Percentiles rank a stretch among this genome's conserved stretches.
Evolutionary conservation across 495 filamentous ascomycete species (phyloP).

Genomic region (Geopyxis carbonaria): DNA sequence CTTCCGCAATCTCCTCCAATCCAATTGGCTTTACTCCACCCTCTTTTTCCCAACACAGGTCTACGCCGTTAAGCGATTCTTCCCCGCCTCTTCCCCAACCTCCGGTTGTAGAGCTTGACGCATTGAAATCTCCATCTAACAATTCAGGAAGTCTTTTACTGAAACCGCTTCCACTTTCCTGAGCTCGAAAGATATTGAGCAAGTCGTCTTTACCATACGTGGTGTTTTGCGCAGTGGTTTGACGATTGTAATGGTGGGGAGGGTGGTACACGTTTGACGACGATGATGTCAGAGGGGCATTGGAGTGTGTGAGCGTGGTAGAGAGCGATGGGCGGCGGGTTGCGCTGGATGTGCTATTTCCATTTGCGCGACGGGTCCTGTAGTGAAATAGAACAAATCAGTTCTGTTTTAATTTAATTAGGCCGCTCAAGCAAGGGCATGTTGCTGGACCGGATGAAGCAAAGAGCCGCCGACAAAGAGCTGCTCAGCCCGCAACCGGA

Average conservation of each 20-base stretch:
- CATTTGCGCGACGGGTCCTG: constrained; percentile 25
- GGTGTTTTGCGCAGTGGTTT: constrained; percentile 34
- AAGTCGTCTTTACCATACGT: constrained; percentile 76
- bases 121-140: constrained; percentile 60
- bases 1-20: constrained; percentile 57
- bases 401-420: too few relatives aligned
- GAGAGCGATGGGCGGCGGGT: constrained; percentile 25
- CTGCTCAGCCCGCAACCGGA: too few relatives aligned
- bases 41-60: constrained; percentile 76
- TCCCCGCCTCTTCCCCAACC: constrained; percentile 68
- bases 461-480: too few relatives aligned
- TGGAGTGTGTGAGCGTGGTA: constrained; percentile 40
- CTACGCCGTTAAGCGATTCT: constrained; percentile 46
- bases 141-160: constrained; percentile 44
- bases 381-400: too few relatives aligned
- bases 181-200: constrained; percentile 51
- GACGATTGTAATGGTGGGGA: constrained; percentile 27
- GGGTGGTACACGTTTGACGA: constrained; percentile 27
- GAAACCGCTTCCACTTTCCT: constrained; percentile 39
- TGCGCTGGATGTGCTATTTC: constrained; percentile 15
- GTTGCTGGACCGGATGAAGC: too few relatives aligned
- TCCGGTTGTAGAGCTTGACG: constrained; percentile 45
- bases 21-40: constrained; percentile 57
- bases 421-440: too few relatives aligned
- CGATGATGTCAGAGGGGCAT: constrained; percentile 34